These are phyloP conservation scores for Saccharomycopsis malanga DNA, from an alignment of 805 yeast genomes.

Conservation along the genomic window DNA sequence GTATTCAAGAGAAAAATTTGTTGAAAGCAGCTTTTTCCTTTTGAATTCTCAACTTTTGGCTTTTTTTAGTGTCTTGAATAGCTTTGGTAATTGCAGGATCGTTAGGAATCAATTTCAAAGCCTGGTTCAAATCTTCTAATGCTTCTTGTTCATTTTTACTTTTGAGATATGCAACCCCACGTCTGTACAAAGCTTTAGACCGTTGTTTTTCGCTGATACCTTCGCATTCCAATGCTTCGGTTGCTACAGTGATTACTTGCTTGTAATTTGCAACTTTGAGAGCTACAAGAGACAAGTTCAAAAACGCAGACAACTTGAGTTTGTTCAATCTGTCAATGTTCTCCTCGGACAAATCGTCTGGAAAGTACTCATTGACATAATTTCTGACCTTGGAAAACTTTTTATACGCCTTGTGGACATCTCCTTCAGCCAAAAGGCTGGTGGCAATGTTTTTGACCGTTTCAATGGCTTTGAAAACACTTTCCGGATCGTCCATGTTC, in stretches of 20 bases:
- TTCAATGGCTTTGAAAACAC: constrained; percentile 60
- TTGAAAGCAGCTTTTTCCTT: constrained; percentile 70
- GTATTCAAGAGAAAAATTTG: constrained; percentile 46
- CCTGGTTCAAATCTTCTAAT: constrained; percentile 54
- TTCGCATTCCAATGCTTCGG: constrained; percentile 58
- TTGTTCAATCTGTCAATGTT: constrained; percentile 43
- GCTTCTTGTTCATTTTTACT: constrained; percentile 69
- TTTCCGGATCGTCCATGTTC: constrained; percentile 50
- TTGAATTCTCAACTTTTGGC: constrained; percentile 47
- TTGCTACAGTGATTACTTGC: constrained; percentile 51
- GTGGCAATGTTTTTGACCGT: constrained; percentile 75
- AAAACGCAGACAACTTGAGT: constrained; percentile 54
- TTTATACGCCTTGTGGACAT: constrained; percentile 45
- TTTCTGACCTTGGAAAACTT: constrained; percentile 71
- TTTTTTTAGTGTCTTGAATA: constrained; percentile 48
- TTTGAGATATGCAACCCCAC: constrained; percentile 65
- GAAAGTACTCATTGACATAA: constrained; percentile 66
- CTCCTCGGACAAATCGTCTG: constrained; percentile 55
- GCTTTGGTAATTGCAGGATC: constrained; percentile 70
- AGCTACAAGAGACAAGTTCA: constrained; percentile 71
- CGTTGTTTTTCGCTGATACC: constrained; percentile 54
- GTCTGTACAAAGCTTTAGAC: constrained; percentile 83
- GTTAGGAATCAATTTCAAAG: constrained; percentile 54
- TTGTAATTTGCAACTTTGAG: constrained; percentile 52
- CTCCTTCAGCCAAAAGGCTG: constrained; percentile 58